These are phyloP conservation scores for Trichopus zeylanicus DNA, from an alignment of 116 monocot species.

Conservation along the genomic window DNA sequence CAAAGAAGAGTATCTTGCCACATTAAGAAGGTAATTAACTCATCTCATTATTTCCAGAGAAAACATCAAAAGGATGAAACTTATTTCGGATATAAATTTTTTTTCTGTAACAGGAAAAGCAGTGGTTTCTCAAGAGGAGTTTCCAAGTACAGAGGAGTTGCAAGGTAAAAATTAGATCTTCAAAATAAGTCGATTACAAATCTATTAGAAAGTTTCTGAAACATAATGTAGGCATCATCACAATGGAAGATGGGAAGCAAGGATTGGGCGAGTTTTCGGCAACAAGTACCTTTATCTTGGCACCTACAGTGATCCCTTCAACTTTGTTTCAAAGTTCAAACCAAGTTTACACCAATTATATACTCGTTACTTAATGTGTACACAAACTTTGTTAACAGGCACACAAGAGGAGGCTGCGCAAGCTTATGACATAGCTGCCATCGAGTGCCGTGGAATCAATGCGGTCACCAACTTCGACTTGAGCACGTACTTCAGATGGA, in stretches of 20 bases:
- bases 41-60: neutral
- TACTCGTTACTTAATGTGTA: too few relatives aligned
- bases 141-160: conserved; percentile 41
- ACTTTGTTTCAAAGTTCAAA: neutral
- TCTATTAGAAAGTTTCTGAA: too few relatives aligned
- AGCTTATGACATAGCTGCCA: conserved; percentile 41
- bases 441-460: conserved; percentile 40
- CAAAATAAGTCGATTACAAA: too few relatives aligned
- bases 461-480: conserved; percentile 46
- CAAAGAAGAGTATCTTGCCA: conserved; percentile 39
- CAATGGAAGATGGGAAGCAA: conserved; percentile 45
- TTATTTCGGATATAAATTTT: neutral
- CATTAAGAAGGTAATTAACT: conserved; percentile 33
- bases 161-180: too few relatives aligned
- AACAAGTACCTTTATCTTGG: conserved; percentile 46
- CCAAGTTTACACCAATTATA: too few relatives aligned
- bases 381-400: conserved; percentile 11
- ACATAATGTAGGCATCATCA: conserved; percentile 30
- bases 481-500: conserved; percentile 37
- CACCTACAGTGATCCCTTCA: conserved; percentile 26
- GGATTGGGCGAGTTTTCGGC: conserved; percentile 36
- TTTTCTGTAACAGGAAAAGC: conserved; percentile 19
- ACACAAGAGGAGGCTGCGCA: conserved; percentile 44
- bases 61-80: neutral
- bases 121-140: conserved; percentile 48